A percentile compares a stretch with the other conserved stretches of the same genome.
Evolutionary conservation across 176 grass and related monocot species (phyloP).

Genomic region (Eleusine indica): DNA sequence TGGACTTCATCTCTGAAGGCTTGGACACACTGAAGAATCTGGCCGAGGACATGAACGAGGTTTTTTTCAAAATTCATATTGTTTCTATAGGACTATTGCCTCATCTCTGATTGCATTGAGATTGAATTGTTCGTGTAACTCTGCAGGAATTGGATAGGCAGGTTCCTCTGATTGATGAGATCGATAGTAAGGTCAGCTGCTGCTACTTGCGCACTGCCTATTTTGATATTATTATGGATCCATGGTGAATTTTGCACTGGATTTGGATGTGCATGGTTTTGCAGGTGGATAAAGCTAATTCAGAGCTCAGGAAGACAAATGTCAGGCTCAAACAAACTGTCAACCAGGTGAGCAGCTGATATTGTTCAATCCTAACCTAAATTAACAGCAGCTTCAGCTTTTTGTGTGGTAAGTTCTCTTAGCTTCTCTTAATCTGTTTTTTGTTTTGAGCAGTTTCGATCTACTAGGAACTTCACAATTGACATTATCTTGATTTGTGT

Average conservation of each 20-base stretch:
- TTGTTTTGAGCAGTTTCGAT: constrained; percentile 60
- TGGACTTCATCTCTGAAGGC: constrained; percentile 87
- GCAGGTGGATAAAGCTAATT: constrained; percentile 73
- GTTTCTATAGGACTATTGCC: neutral
- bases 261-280: neutral
- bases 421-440: neutral
- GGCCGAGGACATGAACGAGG: constrained; percentile 87
- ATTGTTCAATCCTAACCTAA: neutral
- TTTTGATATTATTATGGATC: neutral
- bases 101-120: neutral
- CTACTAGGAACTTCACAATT: constrained; percentile 78
- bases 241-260: neutral
- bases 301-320: constrained; percentile 87
- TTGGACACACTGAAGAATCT: constrained; percentile 83
- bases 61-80: constrained; percentile 14
- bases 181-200: constrained; percentile 71
- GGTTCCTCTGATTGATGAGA: constrained; percentile 84
- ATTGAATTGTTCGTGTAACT: constrained; percentile 2
- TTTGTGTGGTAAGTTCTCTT: neutral
- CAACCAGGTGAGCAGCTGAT: constrained; percentile 44
- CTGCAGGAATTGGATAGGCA: constrained; percentile 89
- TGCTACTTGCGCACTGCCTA: neutral
- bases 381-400: neutral
- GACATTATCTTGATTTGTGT: constrained; percentile 82
- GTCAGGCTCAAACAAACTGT: constrained; percentile 86